Evolutionary conservation across 805 yeast species (phyloP).

Genomic region (Ogataea haglerorum): DNA sequence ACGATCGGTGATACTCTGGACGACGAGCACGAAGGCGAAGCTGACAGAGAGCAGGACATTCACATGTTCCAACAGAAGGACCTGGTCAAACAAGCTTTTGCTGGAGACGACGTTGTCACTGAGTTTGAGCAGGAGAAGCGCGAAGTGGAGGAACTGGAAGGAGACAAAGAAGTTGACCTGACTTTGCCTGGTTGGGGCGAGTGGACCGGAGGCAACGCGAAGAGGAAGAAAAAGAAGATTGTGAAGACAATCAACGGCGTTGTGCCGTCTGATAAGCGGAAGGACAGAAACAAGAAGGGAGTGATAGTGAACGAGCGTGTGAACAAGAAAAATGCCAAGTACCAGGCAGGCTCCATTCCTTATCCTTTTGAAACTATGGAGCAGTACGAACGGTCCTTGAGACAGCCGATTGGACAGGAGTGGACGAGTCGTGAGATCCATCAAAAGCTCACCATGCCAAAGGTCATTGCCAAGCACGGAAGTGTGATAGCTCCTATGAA

Average conservation of each 20-base stretch:
- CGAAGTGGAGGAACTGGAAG: conserved; percentile 67
- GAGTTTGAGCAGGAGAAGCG: conserved; percentile 73
- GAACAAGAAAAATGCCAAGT: conserved; percentile 80
- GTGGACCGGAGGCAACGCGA: conserved; percentile 77
- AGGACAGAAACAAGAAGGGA: conserved; percentile 69
- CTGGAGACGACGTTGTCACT: conserved; percentile 88
- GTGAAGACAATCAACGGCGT: conserved; percentile 76
- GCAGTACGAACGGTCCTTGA: conserved; percentile 89
- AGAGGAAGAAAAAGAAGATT: conserved; percentile 49
- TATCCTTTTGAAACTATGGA: conserved; percentile 91
- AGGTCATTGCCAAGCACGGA: conserved; percentile 83
- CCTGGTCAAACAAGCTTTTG: conserved; percentile 87
- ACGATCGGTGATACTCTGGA: conserved; percentile 54
- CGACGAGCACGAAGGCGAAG: conserved; percentile 42
- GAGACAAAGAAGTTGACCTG: conserved; percentile 78
- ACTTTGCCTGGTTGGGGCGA: conserved; percentile 98
- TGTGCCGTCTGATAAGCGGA: conserved; percentile 64
- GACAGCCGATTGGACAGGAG: conserved; percentile 97
- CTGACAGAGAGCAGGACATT: conserved; percentile 39
- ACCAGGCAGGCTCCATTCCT: conserved; percentile 87
- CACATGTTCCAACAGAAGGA: conserved; percentile 75
- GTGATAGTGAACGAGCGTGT: conserved; percentile 88
- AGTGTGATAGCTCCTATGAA: conserved; percentile 86
- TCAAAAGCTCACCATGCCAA: conserved; percentile 85
- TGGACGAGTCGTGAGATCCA: conserved; percentile 89